These are phyloP conservation scores for Fraxinus cuspidata DNA, from an alignment of 257 asterid species.

Conservation along the genomic window DNA sequence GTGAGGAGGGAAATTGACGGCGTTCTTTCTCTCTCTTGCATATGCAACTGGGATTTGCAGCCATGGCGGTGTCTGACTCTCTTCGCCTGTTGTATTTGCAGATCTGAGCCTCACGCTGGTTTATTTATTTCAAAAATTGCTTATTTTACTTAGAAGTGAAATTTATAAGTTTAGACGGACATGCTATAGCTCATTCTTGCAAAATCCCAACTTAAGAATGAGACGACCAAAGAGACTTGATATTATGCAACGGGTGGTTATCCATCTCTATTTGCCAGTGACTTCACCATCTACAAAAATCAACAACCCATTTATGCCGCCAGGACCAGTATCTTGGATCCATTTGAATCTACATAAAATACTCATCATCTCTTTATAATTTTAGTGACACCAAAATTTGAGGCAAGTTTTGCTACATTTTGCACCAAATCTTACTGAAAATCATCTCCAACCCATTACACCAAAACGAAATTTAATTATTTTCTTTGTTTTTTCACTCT, in stretches of 20 bases:
- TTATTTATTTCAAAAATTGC: background rate
- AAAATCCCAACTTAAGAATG: slow-evolving; percentile 40
- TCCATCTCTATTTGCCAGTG: slow-evolving; percentile 30
- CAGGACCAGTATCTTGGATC: background rate
- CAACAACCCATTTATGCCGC: slow-evolving; percentile 2
- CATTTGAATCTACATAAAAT: no score
- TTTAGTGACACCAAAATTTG: no score
- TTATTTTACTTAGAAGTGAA: background rate
- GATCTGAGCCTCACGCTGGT: slow-evolving; percentile 24
- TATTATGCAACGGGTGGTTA: slow-evolving; percentile 30
- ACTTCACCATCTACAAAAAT: background rate
- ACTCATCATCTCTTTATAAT: no score
- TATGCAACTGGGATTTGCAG: slow-evolving; percentile 20
- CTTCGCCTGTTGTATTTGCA: slow-evolving; percentile 11
- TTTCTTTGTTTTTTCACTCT: no score
- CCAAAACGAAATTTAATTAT: no score
- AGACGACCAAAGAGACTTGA: slow-evolving; percentile 25
- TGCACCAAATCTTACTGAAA: no score
- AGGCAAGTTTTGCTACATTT: no score
- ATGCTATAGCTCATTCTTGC: background rate
- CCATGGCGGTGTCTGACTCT: slow-evolving; percentile 23
- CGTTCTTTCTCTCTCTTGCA: background rate
- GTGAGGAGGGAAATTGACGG: background rate
- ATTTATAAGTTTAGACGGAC: background rate
- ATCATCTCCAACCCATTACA: no score